Base-by-base conservation (phyloP, 805 yeast genomes). In the Teunomyces aglyptinius region DNA sequence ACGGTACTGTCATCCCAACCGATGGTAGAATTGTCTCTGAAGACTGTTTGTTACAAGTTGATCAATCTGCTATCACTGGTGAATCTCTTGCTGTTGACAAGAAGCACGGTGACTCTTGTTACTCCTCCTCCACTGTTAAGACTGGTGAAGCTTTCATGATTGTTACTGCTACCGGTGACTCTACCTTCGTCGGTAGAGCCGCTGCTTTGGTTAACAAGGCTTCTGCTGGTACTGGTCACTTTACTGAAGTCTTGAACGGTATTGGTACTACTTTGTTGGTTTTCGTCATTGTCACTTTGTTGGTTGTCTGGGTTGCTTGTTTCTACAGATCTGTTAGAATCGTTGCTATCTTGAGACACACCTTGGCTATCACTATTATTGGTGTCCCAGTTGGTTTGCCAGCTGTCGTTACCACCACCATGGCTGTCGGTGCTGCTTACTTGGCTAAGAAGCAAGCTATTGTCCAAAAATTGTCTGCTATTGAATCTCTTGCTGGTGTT, bases 371-470 rank as follows among this genome's bases (percentile, higher is more conserved):
- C 73, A 90, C 96, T 78, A 89, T 90, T 75, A 85, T 90, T 63
- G 97, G 97, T 85, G 97, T 90, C 61, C 97, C 97, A 71, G 97
- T 90, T 59, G 97, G 97, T 86, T 83, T 90, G 71, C 97, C 97
- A 73, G 96, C 96, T 71, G 97, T 90, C 67, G 96, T 89, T 60
- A 90, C 97, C 80, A 90, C 96, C 64, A 90, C 97, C 71, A 89
- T 90, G 97, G 97, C 97, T 73, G 97, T 91, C 75, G 97, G 97
- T 84, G 97, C 97, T 72, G 96, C 97, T 68, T 89, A 90, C 86
- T 80, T 90, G 68, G 97, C 97, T 64, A 88, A 89, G 83, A 90
- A 89, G 77, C 89, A 89, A 77, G 97, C 97, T 61, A 90, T 90
- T 80, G 97, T 90, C 64, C 97, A 90, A 77, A 90, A 90, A 72